Percentiles rank a stretch among this genome's conserved stretches.
These are phyloP conservation scores for Liquidambar formosana DNA, from an alignment of 164 flowering plant species.

Conservation along the genomic window DNA sequence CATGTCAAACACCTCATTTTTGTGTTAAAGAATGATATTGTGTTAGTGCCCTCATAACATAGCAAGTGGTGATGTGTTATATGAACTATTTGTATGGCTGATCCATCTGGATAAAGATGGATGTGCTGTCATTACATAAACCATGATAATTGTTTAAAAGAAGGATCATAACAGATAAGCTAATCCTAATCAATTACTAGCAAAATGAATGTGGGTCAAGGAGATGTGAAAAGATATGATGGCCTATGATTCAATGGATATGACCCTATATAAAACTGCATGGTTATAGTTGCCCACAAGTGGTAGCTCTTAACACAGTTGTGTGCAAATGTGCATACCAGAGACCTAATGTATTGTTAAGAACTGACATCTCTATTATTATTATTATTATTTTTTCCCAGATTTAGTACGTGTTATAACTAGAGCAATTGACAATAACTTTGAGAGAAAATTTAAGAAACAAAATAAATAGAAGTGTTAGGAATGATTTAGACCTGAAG, in stretches of 20 bases:
- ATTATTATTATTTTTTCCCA: too few species aligned
- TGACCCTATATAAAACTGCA: too few species aligned
- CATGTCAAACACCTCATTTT: background rate
- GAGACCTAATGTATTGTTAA: background rate
- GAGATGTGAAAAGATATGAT: background rate
- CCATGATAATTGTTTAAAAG: background rate
- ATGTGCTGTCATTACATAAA: background rate
- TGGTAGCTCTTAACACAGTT: too few species aligned
- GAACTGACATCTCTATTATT: too few species aligned
- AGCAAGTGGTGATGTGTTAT: background rate
- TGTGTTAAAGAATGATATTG: too few species aligned
- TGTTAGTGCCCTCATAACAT: too few species aligned
- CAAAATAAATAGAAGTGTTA: background rate
- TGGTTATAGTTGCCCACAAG: too few species aligned
- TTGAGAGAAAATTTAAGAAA: too few species aligned
- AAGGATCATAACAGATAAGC: background rate
- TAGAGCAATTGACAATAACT: background rate
- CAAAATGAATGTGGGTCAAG: background rate
- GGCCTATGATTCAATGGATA: background rate
- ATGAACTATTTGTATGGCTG: background rate
- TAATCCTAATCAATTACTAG: background rate
- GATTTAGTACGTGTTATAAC: too few species aligned
- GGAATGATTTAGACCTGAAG: constrained; percentile 59
- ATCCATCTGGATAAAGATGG: too few species aligned
- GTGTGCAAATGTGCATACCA: background rate